Base-by-base conservation (phyloP, 768 basidiomycete species). In the Collybiopsis luxurians region DNA sequence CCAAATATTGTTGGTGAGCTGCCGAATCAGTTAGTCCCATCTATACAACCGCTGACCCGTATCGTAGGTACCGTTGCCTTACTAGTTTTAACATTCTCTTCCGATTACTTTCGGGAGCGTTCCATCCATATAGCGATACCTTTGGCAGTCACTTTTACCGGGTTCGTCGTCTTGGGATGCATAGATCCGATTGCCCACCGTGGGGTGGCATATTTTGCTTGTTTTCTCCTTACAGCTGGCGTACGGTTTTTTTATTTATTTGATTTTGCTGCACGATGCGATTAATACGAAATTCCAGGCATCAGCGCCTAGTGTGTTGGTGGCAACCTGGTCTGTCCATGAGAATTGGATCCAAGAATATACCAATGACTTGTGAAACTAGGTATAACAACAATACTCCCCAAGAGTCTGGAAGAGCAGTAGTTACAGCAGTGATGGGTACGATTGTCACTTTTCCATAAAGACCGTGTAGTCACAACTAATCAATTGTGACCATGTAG, bases 381-480 rank as follows among this genome's bases (percentile, higher is more conserved):
- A 34, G 31, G 75, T 75, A 78, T 60, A 74, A 76, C 23, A 80
- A 81, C 61, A 81, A 81, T 58, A 79, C 79, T 1, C 77, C 78
- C 9, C 73, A 71, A 27, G 79, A 81, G 66, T 76, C 75, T 17
- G 67, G 75, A 36, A 71, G 81, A 4, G 79, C 79, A 26, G 76
- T 79, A 7, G 76, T 81, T 5, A 77, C 79, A 3, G 80, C 79
- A 10, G 76, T 80, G 15, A 81, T 79, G 79, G 74, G 78, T 76
- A 53, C 42, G 73, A 61, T 17, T 46, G 1, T 19, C 24, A 31
- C 23, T n/a, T 44, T 4, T 11, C 24, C 4, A 17, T 7, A 7
- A 10, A 38, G 40, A 23, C 21, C 19, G 12, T 39, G 3, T 10
- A 15, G 28, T 6, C 19, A 3, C 27, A 12, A 19, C 26, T 23